Evolutionary conservation across 768 basidiomycete genomes (phyloP), one percentile per base, ranked within the genome.

Genomic region (Termitomyces sp.): DNA sequence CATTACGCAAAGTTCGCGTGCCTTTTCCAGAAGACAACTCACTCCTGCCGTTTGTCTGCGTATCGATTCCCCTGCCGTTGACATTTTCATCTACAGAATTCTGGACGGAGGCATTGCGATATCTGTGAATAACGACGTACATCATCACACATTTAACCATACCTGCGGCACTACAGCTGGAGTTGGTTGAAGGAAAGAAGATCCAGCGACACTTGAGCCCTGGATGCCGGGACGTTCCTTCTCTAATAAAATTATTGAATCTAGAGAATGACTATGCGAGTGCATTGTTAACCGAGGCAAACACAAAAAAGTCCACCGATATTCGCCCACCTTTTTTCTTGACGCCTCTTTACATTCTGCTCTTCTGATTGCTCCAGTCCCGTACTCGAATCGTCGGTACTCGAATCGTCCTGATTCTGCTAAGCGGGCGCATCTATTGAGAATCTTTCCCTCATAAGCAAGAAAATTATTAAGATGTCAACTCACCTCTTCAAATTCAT

Each of bases 401-500:
- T 75, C 3, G 77, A 72, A 63, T 84, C 84, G 70, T 85, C 82
- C 68, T 79, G 76, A 76, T 81, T 78, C 82, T 87, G 70, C 54
- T 56, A 62, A 51, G 63, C 64, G 66, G 62, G 66, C 57, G 48
- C 19, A 42, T 40, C 57, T 44, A 64, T 64, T 56, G 69, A 62
- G 59, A 38, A 65, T 61, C 60, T 63, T 66, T 64, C 63, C 68
- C 63, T 64, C 62, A 55, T 60, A 56, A 54, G 57, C 53, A 61
- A 67, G 61, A 8, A n/a, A 40, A 28, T 14, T 40, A 69, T 66
- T 66, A 60, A 68, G 59, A 63, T 56, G 51, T 38, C 26, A 46
- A 72, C 83, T 63, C 53, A 89, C 88, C 80, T 89, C 83, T 63
- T 88, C 85, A 42, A 88, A 78, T 53, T 86, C 84, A 60, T 79